Conservation (phyloP, 148 eudicot species). For the Diospyros kaki region DNA sequence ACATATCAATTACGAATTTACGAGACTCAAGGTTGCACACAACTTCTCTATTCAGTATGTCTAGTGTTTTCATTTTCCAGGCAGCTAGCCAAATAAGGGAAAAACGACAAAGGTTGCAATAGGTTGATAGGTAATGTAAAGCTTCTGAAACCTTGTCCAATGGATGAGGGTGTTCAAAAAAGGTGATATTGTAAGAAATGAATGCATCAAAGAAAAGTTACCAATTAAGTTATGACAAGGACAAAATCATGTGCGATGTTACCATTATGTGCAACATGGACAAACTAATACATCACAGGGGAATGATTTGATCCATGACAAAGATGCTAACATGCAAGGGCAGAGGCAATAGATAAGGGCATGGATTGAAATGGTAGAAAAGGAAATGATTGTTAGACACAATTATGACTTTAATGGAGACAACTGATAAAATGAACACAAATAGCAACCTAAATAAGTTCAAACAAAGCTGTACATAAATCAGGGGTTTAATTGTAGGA, state of each 20-base stretch:
- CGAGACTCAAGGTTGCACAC: no score
- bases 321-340: not conserved
- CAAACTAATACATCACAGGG: not conserved
- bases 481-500: no score
- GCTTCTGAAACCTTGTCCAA: not conserved
- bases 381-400: not conserved
- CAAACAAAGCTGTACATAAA: no score
- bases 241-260: not conserved
- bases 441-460: not conserved
- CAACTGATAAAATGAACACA: not conserved
- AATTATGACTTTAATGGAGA: not conserved
- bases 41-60: no score
- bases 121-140: not conserved
- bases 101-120: not conserved
- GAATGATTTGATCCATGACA: not conserved
- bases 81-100: no score
- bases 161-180: not conserved
- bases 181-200: not conserved
- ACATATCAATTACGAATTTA: no score
- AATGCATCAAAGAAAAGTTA: not conserved
- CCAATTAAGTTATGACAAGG: no score
- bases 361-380: not conserved
- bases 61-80: no score
- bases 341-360: not conserved
- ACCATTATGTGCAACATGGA: not conserved